Evolutionary conservation across 176 grass and related monocot species (phyloP), one percentile per base, ranked within the genome.

Genomic region (Rhynchospora pubera): DNA sequence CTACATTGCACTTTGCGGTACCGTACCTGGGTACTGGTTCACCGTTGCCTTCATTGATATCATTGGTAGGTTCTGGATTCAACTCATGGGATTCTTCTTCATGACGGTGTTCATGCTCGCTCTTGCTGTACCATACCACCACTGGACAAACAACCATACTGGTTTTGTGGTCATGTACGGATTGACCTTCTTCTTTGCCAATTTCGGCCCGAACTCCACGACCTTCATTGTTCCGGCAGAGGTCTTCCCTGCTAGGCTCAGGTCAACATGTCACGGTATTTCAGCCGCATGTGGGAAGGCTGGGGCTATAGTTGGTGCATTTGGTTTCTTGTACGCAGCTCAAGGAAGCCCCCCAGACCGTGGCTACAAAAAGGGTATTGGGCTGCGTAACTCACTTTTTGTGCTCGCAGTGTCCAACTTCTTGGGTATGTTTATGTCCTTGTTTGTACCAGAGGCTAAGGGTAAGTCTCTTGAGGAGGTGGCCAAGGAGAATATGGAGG

Each of bases 21-120:
- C 94, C 19, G 77, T 97, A 9, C 93, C 91, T 0, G 93, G 93
- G 0, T 97, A 97, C 83, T 97, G 93, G 93, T 97, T 97, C 91
- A 97, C 93, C 24, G 87, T 97, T 39, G 87, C 87, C 16, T 80
- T 97, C 60, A 93, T 97, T 44, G 93, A 91, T 16, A 55, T 89
- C 62, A 62, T 97, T 0, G 93, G 93, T 0, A 84, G 93, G 22
- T 97, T 93, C 80, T 85, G 76, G 80, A 97, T 97, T 82, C 91
- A 97, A 59, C 22, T 97, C 50, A 88, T 84, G 83, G 93, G 93
- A 0, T 97, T 93, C 85, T 7, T 82, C 52, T 86, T 91, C 84
- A 97, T 97, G 93, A 93, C 93, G 56, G 85, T 85, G 9, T 93
- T 93, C 85, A 93, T 97, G 93, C 77, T 97, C 0, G 91, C 16